Percentiles rank a stretch among this genome's conserved stretches.
phyloP scores from a whole-genome alignment of 192 early-diverging fungal species.

The Podila epicladia region DNA sequence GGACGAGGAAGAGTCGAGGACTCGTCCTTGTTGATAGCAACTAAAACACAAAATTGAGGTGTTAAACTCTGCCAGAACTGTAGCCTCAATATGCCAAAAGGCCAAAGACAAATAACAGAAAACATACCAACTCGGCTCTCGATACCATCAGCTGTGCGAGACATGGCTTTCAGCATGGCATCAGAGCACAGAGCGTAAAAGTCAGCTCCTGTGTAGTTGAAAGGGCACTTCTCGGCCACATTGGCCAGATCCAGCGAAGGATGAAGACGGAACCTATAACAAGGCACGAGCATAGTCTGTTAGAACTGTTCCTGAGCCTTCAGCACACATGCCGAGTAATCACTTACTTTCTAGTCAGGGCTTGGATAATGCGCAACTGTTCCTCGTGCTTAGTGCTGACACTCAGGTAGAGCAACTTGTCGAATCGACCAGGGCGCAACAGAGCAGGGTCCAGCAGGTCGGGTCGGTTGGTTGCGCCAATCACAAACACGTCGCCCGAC shows the following conservation, averaged over 20 bases:
- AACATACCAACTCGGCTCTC: constrained; percentile 59
- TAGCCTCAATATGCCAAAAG: not conserved
- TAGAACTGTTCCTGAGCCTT: too few species aligned
- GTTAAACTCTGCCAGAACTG: not conserved
- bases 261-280: constrained; percentile 80
- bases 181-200: constrained; percentile 99
- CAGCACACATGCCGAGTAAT: too few species aligned
- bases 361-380: constrained; percentile 90
- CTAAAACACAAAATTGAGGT: not conserved
- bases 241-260: constrained; percentile 77
- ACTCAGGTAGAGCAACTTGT: constrained; percentile 96
- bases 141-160: constrained; percentile 82
- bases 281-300: not conserved
- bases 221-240: constrained; percentile 88
- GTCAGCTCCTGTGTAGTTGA: constrained; percentile 97
- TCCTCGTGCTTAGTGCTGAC: constrained; percentile 90
- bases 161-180: constrained; percentile 96
- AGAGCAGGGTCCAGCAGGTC: constrained; percentile 96
- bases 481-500: constrained; percentile 90
- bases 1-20: constrained; percentile 60
- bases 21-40: constrained; percentile 51
- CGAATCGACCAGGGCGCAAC: constrained; percentile 95
- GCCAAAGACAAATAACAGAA: not conserved
- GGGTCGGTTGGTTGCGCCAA: constrained; percentile 98
- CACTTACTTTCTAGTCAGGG: constrained; percentile 89